Evolutionary conservation across 495 filamentous ascomycete genomes (phyloP), one percentile per base, ranked within the genome.

Genomic region (Penicillium turbatum): DNA sequence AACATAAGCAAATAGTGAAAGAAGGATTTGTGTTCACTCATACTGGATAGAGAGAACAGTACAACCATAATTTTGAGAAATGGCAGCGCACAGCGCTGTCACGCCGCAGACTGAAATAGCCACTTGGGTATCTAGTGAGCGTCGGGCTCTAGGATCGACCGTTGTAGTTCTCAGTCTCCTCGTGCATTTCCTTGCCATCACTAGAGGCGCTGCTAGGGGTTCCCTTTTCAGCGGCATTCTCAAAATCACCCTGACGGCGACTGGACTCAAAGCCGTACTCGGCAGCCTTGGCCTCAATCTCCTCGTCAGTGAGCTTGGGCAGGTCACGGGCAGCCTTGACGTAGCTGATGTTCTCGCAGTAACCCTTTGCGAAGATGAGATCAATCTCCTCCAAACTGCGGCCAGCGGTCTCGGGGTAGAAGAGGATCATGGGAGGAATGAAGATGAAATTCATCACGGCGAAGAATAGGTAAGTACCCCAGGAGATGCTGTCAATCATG

Each of bases 381-480:
- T 92, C 89, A 49, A 90, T 89, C 62, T 90, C 87, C 61, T 92
- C 88, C 16, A 92, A 76, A 36, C 80, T 84, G 46, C 87, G 83
- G 34, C 75, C 69, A 9, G 80, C 79, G 1, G 86, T 89, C 72
- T 89, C 87, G 6, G 87, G 86, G 66, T 88, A 89, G 72, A 86
- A 87, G 71, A 89, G 82, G 69, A 80, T 89, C 69, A 91, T 86
- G 54, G 86, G 63, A 1, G 88, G 87, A 15, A 91, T 66, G 76
- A 90, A 89, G 57, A 70, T 70, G 43, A 78, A 82, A 69, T 92
- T 91, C 57, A 87, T 70, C 32, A 72, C 68, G 6, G 86, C 86
- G 64, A 90, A 91, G 79, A 91, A 87, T 32, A 90, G 76, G 66
- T 91, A 92, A 0, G 86, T 89, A 9, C 85, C 82, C 87, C 87